phyloP scores from a whole-genome alignment of 140 eudicot species.

The Bidens hawaiensis region DNA sequence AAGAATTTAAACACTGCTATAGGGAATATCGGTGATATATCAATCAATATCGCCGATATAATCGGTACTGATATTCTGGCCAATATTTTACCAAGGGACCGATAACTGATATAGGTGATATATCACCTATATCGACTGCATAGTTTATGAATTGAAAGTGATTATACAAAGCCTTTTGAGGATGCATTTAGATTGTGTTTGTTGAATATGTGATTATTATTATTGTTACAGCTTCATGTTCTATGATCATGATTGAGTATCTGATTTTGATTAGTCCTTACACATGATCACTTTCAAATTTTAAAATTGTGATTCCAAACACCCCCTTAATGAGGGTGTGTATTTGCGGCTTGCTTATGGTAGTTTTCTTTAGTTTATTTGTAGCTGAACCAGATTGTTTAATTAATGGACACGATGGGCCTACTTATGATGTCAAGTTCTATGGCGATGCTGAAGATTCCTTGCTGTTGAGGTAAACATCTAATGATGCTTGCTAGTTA shows the following conservation, averaged over 20 bases:
- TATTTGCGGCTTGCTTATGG: neutral
- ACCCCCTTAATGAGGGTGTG: neutral
- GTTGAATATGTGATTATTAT: neutral
- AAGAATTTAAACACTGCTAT: too few relatives aligned
- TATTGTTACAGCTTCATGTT: neutral
- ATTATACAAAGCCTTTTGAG: neutral
- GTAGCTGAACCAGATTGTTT: conserved; percentile 60
- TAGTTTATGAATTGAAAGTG: neutral
- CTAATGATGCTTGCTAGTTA: neutral
- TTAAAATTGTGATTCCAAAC: too few relatives aligned
- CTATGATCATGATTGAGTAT: neutral
- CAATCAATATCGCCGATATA: too few relatives aligned
- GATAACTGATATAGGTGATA: too few relatives aligned
- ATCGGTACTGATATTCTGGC: too few relatives aligned
- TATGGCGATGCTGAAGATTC: conserved; percentile 56
- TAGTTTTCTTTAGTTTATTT: conserved; percentile 35
- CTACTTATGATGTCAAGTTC: conserved; percentile 89
- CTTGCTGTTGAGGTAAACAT: conserved; percentile 63
- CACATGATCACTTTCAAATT: neutral
- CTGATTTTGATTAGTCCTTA: neutral
- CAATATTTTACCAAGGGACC: too few relatives aligned
- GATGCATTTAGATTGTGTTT: neutral
- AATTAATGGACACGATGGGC: conserved; percentile 80
- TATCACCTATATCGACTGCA: too few relatives aligned
- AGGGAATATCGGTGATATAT: too few relatives aligned